These are phyloP conservation scores for Trifolium fragiferum DNA, from an alignment of 306 rosid genomes.

Conservation along the genomic window DNA sequence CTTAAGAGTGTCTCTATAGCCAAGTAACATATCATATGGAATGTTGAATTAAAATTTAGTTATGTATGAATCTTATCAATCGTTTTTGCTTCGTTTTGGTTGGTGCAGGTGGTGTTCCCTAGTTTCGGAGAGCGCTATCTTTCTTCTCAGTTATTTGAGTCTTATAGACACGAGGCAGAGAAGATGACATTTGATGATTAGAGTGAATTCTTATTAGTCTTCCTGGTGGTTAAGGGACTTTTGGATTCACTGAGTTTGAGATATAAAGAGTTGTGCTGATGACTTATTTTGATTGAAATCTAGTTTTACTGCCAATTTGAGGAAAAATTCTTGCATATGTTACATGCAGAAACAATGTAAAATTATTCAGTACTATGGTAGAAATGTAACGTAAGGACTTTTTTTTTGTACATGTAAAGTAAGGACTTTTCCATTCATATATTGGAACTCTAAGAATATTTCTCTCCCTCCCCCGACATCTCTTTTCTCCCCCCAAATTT, in stretches of 20 bases:
- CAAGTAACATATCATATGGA: too few relatives aligned
- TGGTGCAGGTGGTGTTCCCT: conserved; percentile 57
- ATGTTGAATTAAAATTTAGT: neutral
- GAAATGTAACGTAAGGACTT: too few relatives aligned
- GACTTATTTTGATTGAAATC: neutral
- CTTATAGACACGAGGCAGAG: conserved; percentile 54
- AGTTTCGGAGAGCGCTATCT: conserved; percentile 60
- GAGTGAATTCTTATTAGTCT: neutral
- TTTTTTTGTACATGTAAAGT: too few relatives aligned
- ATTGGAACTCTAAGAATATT: too few relatives aligned
- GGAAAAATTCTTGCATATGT: neutral
- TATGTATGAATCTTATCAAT: neutral
- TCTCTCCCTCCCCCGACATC: too few relatives aligned
- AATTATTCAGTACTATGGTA: too few relatives aligned
- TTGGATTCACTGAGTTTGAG: neutral
- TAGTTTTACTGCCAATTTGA: neutral
- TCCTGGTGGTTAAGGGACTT: neutral
- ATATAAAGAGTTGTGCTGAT: too few relatives aligned
- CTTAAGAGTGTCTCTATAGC: too few relatives aligned
- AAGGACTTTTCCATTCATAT: neutral
- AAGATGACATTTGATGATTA: conserved; percentile 50
- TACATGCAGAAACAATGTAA: conserved; percentile 7
- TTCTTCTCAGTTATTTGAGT: conserved; percentile 54
- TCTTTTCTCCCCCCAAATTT: too few relatives aligned
- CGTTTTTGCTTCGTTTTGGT: neutral